These are phyloP conservation scores for Pythium insidiosum DNA, from an alignment of 352 stramenopile species.

Conservation along the genomic window DNA sequence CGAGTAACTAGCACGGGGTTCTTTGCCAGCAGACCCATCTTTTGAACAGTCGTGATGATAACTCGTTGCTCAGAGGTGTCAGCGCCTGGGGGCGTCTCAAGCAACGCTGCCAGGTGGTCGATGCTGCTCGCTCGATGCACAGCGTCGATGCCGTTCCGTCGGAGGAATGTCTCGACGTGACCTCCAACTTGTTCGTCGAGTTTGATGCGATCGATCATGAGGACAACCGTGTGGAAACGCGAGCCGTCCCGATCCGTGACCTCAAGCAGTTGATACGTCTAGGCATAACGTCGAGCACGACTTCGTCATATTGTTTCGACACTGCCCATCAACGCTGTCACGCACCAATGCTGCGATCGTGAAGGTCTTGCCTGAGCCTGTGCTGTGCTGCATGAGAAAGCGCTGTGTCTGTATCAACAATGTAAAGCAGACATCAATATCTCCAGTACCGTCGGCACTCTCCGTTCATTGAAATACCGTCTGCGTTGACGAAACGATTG, in stretches of 20 bases:
- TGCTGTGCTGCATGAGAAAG: slow-evolving; percentile 79
- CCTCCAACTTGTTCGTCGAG: slow-evolving; percentile 74
- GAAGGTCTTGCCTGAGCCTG: slow-evolving; percentile 71
- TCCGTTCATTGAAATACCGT: slow-evolving; percentile 1
- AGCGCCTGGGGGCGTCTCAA: slow-evolving; percentile 20
- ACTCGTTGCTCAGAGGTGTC: slow-evolving; percentile 30
- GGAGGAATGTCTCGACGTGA: slow-evolving; percentile 60
- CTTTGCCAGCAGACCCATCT: slow-evolving; percentile 61
- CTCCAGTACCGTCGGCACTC: no score
- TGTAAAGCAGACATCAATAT: no score
- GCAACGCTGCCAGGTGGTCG: slow-evolving; percentile 48
- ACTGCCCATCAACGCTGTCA: no score
- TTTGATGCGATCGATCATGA: slow-evolving; percentile 79
- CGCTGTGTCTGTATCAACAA: no score
- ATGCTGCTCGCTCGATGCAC: slow-evolving; percentile 71
- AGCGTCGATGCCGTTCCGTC: slow-evolving; percentile 60
- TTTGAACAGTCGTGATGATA: slow-evolving; percentile 79
- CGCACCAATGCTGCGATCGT: slow-evolving; percentile 61
- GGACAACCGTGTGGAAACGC: slow-evolving; percentile 70
- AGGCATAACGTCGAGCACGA: background rate
- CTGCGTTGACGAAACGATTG: slow-evolving; percentile 19
- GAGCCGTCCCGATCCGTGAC: slow-evolving; percentile 23
- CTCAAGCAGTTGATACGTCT: slow-evolving; percentile 64
- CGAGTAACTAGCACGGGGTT: slow-evolving; percentile 61
- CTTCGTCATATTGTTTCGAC: no score